phyloP scores from a whole-genome alignment of 306 rosid species.

The Potentilla sterilis region DNA sequence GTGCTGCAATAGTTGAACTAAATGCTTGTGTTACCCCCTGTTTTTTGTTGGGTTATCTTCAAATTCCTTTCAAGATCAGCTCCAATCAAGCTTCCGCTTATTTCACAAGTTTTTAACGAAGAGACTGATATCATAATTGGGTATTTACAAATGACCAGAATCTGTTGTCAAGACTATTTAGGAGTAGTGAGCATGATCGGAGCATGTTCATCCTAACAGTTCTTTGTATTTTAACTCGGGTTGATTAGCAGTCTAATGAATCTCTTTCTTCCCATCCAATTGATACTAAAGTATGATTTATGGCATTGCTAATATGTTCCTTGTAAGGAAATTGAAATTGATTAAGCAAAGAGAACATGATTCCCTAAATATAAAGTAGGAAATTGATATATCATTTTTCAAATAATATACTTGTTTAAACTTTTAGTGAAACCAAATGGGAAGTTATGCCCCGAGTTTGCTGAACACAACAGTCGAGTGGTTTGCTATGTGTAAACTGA shows the following conservation, averaged over 20 bases:
- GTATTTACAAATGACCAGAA: not conserved
- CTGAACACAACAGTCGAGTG: slow-evolving; percentile 53
- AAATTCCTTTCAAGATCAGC: not conserved
- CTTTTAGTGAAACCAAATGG: not conserved
- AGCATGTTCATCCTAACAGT: not conserved
- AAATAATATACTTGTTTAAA: not conserved
- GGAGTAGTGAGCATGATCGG: not conserved
- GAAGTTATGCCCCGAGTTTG: slow-evolving; percentile 23
- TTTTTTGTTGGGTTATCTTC: not conserved
- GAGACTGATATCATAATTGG: not conserved
- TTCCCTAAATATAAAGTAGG: not conserved
- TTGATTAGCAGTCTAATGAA: not conserved
- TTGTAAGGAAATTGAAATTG: not conserved
- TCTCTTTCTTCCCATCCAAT: not conserved
- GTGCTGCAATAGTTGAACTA: not conserved
- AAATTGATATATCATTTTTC: not conserved
- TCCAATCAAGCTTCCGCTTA: not conserved
- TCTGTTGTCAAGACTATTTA: not conserved
- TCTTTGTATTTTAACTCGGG: not conserved
- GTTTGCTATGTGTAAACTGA: slow-evolving; percentile 71
- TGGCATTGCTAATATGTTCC: not conserved
- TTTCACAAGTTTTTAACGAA: not conserved
- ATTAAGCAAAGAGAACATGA: too few relatives aligned
- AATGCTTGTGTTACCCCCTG: not conserved
- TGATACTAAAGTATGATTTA: not conserved